Evolutionary conservation across 306 rosid species (phyloP).

Genomic region (Acmispon strigosus): DNA sequence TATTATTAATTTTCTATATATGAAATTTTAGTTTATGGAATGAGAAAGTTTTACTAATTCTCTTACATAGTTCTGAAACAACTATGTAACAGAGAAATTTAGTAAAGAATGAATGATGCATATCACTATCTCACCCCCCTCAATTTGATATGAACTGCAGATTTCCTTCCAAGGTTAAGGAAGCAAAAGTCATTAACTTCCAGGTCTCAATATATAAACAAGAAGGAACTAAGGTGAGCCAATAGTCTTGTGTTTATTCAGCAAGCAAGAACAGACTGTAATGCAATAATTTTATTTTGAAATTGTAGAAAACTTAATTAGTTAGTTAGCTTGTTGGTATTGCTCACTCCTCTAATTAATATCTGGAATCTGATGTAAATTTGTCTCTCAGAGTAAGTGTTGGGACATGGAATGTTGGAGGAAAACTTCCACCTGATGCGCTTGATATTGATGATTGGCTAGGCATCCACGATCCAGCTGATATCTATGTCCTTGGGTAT

Average conservation of each 20-base stretch:
- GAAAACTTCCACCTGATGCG: conserved; percentile 74
- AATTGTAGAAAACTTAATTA: neutral
- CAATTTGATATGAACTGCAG: conserved; percentile 35
- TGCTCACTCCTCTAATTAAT: conserved; percentile 14
- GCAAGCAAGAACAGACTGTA: neutral
- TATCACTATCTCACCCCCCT: neutral
- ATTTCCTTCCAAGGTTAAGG: conserved; percentile 57
- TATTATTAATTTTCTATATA: neutral
- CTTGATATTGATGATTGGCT: conserved; percentile 85
- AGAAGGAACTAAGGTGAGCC: conserved; percentile 71
- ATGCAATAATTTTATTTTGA: neutral
- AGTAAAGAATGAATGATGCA: too few relatives aligned
- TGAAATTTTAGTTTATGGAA: conserved; percentile 2
- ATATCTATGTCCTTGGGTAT: conserved; percentile 88
- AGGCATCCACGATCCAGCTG: conserved; percentile 65
- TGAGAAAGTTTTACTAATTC: neutral
- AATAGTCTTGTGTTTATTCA: neutral
- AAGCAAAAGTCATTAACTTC: conserved; percentile 81
- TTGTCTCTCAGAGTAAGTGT: conserved; percentile 52
- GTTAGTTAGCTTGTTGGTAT: conserved; percentile 6
- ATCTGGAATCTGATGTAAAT: conserved; percentile 11
- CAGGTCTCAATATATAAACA: conserved; percentile 69
- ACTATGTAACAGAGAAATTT: too few relatives aligned
- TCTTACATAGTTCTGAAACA: neutral
- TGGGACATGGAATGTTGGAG: conserved; percentile 95